These are phyloP conservation scores for Linum trigynum DNA, from an alignment of 345 rosid genomes.

Conservation along the genomic window DNA sequence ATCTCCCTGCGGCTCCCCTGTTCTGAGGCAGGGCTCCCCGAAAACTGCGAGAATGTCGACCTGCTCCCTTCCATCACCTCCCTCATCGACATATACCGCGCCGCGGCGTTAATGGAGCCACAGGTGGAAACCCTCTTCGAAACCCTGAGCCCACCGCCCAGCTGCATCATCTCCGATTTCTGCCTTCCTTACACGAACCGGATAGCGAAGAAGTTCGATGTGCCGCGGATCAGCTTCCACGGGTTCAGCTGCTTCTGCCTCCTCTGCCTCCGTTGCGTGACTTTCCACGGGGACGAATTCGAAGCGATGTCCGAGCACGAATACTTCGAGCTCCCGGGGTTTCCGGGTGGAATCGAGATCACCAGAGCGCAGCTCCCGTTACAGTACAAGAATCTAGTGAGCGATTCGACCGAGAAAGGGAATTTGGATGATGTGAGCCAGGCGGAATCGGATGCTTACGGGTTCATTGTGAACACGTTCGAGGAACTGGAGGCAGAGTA, in stretches of 20 bases:
- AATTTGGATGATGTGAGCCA: not conserved
- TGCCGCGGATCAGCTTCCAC: slow-evolving; percentile 2
- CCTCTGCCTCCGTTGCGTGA: not conserved
- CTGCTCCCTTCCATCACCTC: not conserved
- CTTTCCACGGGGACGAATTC: not conserved
- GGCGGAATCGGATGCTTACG: not conserved
- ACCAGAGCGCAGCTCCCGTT: not conserved
- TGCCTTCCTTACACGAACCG: slow-evolving; percentile 1
- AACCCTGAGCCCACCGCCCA: not conserved
- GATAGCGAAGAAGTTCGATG: slow-evolving; percentile 1
- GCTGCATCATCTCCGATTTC: not conserved
- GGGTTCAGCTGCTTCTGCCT: not conserved
- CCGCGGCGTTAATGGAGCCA: not conserved
- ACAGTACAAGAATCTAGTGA: too few relatives aligned
- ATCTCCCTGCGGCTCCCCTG: not conserved
- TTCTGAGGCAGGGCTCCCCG: not conserved
- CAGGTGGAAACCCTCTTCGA: not conserved
- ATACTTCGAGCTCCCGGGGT: not conserved
- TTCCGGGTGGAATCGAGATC: not conserved
- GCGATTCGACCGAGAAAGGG: not conserved
- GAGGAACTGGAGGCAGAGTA: slow-evolving; percentile 3
- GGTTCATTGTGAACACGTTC: not conserved
- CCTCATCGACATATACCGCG: not conserved
- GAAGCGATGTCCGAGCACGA: not conserved
- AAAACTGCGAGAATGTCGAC: slow-evolving; percentile 1